Evolutionary conservation across 2,329 filamentous ascomycete genomes (phyloP).

Genomic region (Pseudocercospora fijiensis): DNA sequence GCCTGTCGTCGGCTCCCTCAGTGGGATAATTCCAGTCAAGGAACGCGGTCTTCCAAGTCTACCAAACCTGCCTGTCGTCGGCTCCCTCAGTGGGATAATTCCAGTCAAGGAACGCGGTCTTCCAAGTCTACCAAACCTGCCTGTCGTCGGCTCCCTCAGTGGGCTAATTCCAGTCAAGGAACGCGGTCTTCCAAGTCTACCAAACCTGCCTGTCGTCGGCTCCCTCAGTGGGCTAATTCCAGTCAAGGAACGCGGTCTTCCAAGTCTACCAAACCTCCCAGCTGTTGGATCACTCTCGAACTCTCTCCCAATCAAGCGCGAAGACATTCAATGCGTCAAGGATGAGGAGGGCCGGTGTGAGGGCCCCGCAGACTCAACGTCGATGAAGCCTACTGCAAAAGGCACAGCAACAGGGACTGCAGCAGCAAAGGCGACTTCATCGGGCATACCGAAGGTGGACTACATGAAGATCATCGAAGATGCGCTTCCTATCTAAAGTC

Average conservation of each 20-base stretch:
- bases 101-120: background rate
- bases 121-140: background rate
- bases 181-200: background rate
- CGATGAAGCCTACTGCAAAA: background rate
- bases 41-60: background rate
- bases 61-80: background rate
- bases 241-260: background rate
- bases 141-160: background rate
- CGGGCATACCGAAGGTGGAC: background rate
- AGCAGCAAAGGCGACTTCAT: background rate
- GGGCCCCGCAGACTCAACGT: background rate
- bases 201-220: background rate
- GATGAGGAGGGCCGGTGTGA: background rate
- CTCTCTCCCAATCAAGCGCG: background rate
- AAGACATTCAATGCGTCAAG: background rate
- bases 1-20: background rate
- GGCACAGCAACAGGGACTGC: background rate
- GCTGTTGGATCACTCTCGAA: background rate
- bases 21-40: background rate
- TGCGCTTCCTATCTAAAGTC: background rate
- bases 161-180: background rate
- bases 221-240: background rate
- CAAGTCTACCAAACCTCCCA: background rate
- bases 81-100: background rate
- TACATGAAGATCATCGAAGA: slow-evolving; percentile 5